Evolutionary conservation across 352 stramenopile species (phyloP).

Genomic region (Phytophthora ramorum): DNA sequence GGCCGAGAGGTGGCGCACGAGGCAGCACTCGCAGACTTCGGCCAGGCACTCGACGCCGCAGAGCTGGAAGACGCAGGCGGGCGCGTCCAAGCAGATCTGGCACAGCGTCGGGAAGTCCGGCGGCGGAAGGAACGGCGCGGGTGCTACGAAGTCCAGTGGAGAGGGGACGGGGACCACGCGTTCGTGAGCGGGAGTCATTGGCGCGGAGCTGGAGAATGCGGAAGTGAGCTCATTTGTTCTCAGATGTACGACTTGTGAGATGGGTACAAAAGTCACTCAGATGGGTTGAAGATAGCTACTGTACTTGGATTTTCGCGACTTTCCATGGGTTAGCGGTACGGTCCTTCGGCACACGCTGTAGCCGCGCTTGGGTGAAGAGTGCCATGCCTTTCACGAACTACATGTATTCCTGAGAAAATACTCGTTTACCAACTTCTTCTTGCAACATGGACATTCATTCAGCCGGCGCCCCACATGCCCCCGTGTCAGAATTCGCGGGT

Average conservation of each 20-base stretch:
- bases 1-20: constrained; percentile 59
- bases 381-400: too few species aligned
- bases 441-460: too few species aligned
- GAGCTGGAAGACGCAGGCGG: constrained; percentile 44
- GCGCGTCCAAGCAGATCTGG: constrained; percentile 71
- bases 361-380: too few species aligned
- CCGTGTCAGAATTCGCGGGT: too few species aligned
- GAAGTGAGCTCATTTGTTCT: not conserved
- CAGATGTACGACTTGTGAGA: constrained; percentile 4
- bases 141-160: constrained; percentile 12
- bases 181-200: not conserved
- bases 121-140: not conserved
- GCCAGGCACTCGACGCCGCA: constrained; percentile 50
- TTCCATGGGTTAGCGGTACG: too few species aligned
- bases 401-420: too few species aligned
- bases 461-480: too few species aligned
- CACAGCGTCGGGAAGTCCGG: constrained; percentile 46
- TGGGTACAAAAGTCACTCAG: constrained; percentile 1
- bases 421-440: too few species aligned
- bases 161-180: constrained; percentile 7
- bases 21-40: constrained; percentile 49
- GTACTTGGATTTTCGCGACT: too few species aligned
- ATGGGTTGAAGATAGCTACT: too few species aligned
- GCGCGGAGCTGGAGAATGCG: not conserved
- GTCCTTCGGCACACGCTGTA: too few species aligned